Base-by-base conservation (phyloP, 805 yeast genomes). In the Candida vaughaniae region DNA sequence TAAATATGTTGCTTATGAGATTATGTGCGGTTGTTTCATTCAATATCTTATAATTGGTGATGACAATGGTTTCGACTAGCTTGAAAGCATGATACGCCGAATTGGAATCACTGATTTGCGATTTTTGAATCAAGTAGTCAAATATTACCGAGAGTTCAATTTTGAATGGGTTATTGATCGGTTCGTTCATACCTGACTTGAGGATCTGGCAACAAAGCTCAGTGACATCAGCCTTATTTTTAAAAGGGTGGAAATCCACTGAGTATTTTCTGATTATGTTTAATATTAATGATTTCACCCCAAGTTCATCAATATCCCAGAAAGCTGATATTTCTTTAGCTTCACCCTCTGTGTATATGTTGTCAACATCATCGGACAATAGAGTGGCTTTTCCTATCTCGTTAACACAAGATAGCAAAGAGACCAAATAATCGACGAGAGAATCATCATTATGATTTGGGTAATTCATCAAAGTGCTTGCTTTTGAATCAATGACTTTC, bases 331-430 rank as follows among this genome's bases (percentile, higher is more conserved):
- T 41, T 4, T 35, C 27, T 17, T 57, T 59, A 16, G 53, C 42
- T 33, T 71, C 69, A 11, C 58, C 64, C 6, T 45, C 49, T 16
- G 62, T 62, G 28, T 58, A 62, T 16, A 58, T 58, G 8, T 67
- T 73, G 28, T 65, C 71, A 2, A 65, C 61, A 16, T 65, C 71
- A 18, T 80, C 87, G 0, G 86, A 81, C 2, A 74, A 57, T 33
- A 77, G 76, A 51, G 83, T 57, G 0, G 89, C 87, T 38, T 80
- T 82, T 0, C 88, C 93, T 3, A 87, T 63, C 36, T 82, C 85
- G n/a, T 71, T 70, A 0, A 88, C 56, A 51, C 88, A 84, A 10
- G 75, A 61, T 17, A 86, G 56, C 31, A 85, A 58, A 16, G 89
- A 80, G 2, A 69, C 52, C 1, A 75, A 49, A 44, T 80, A 81